phyloP scores from a whole-genome alignment of 352 stramenopile genomes.

The Pythium rhizo-oryzae region DNA sequence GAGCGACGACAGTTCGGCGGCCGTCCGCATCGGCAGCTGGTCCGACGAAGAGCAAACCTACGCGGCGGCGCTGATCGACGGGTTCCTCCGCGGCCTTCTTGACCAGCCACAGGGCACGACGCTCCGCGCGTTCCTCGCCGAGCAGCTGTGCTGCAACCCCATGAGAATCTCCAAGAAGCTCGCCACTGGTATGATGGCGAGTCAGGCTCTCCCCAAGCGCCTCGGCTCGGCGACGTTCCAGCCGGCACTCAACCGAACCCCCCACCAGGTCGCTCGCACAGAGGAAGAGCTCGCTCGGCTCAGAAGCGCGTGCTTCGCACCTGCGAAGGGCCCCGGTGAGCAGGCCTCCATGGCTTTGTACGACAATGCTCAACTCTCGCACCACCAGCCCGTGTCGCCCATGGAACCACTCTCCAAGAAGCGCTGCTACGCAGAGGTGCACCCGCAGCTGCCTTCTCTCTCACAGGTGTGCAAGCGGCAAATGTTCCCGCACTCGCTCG shows the following conservation, averaged over 20 bases:
- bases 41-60: slow-evolving; percentile 69
- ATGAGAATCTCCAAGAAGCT: slow-evolving; percentile 97
- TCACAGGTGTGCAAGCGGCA: slow-evolving; percentile 22
- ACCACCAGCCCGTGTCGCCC: slow-evolving; percentile 13
- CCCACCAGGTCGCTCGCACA: slow-evolving; percentile 11
- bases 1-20: slow-evolving; percentile 16
- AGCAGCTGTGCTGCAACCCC: slow-evolving; percentile 91
- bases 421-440: slow-evolving; percentile 10
- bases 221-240: slow-evolving; percentile 33
- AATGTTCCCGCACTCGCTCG: slow-evolving; percentile 10
- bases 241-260: slow-evolving; percentile 9
- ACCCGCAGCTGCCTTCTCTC: slow-evolving; percentile 23
- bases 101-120: slow-evolving; percentile 85
- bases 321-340: background rate
- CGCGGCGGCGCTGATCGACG: slow-evolving; percentile 81
- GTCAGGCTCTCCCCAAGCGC: slow-evolving; percentile 26
- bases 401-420: slow-evolving; percentile 19
- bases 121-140: slow-evolving; percentile 84
- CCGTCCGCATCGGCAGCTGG: slow-evolving; percentile 33
- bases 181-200: slow-evolving; percentile 36
- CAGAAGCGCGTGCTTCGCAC: slow-evolving; percentile 21
- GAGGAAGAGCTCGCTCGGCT: slow-evolving; percentile 18
- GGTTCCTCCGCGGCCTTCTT: slow-evolving; percentile 85
- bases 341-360: background rate
- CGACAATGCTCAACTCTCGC: background rate